Evolutionary conservation across 2,329 filamentous ascomycete species (phyloP), one percentile per base, ranked within the genome.

Genomic region (Hyphodiscus sp.): DNA sequence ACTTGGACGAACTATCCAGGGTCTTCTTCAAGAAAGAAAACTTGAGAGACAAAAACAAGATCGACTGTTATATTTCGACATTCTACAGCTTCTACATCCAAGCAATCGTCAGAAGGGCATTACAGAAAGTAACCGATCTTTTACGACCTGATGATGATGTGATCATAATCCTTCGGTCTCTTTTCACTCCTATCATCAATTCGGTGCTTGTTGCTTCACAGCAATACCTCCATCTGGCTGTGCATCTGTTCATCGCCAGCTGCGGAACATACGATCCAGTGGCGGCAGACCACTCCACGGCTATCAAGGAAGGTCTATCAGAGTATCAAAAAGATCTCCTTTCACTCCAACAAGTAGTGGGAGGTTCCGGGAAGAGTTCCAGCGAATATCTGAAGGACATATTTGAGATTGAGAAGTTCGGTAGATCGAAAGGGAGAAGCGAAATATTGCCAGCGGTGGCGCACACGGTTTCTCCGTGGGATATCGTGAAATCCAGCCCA

Each of bases 81-180:
- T 61, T 59, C 45, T 59, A 59, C 18, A 61, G 57, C 41, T 55
- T 61, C 33, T 53, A 52, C 20, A 57, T 61, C 23, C 58, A 61
- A 41, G 49, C 49, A 3, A 44, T 55, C 5, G 48, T 61, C 19
- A 46, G 58, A 42, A 51, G 53, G 30, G 29, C 47, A 18, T 46
- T 57, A 19, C 19, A 49, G 9, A 47, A 51, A 8, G 6, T 30
- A 15, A 38, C 5, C 6, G 1, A 5, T 18, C 1, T 20, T 2
- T 38, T 13, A 8, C 1, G 2, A 6, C 5, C 2, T 2, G 33
- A 19, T 3, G 16, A 47, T 26, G 3, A 26, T 26, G 33, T 15
- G 5, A 13, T 4, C 33, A 38, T 38, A 2, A 38, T 38, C 4
- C 4, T 38, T 13, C 4, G 16, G 5, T 10, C 33, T 15, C 4